Evolutionary conservation across 805 yeast genomes (phyloP), one percentile per base, ranked within the genome.

Genomic region (Hanseniaspora osmophila): DNA sequence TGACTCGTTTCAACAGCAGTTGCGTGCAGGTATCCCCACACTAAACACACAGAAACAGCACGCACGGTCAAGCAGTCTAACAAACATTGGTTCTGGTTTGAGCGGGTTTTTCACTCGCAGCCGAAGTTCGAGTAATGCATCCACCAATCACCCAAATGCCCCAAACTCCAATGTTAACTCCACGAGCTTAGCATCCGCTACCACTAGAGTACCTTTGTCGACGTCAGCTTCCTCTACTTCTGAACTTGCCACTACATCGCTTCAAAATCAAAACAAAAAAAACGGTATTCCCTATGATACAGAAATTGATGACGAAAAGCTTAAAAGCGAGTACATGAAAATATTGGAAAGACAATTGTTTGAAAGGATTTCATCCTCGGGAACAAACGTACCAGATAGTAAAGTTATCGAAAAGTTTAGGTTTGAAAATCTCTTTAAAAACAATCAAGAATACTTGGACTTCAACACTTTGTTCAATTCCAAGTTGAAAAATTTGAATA

Each of bases 31-130:
- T 22, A 22, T 22, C 6, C 27, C 27, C 4, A 22, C 27, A 22
- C 4, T 22, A 7, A 22, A 32, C 35, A 32, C 10, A 9, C 13
- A 32, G 35, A 32, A 32, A 11, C 35, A 32, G 10, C 35, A 32
- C 35, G 10, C 35, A 32, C 5, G 15, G 10, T 32, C 35, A 12
- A 32, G 15, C 35, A 32, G 35, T 32, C 15, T 32, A 32, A 32
- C 15, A 11, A 32, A 32, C 15, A 32, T 32, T 32, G 60, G 61
- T 41, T 58, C 62, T 39, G 65, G 65, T 1, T 46, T 61, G 37
- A 60, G 64, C 45, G 64, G 64, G 2, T 58, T 61, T 7, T 61
- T 61, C 53, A 58, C 59, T 10, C 50, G 64, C 17, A 59, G 62
- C 43, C 54, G 65, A 40, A 60, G 65, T 50, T 53, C 57, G 38